Evolutionary conservation across 2,329 filamentous ascomycete species (phyloP), one percentile per base, ranked within the genome.

Genomic region (Trichoderma cornu-damae): DNA sequence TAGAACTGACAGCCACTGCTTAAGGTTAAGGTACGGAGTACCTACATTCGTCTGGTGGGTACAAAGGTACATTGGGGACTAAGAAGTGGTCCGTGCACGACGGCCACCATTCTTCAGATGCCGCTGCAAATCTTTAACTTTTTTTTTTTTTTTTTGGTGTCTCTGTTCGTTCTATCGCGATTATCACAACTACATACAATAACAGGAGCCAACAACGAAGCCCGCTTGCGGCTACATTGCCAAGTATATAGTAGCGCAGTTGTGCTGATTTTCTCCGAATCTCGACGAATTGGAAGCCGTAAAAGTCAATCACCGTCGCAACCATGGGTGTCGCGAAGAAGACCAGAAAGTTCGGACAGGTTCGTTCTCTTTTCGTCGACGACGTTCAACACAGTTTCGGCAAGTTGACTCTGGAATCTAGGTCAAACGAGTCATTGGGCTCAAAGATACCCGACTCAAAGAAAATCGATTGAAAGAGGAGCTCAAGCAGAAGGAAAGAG

Each of bases 291-390:
- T 12, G 24, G 22, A 18, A 26, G 6, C n/a, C 7, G 53, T 46
- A 59, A 44, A 59, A 50, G 38, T 58, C 37, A 34, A 12, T 22
- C 11, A 28, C 4, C 11, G 12, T 12, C 30, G 59, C 42, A 46
- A 64, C 58, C 61, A 96, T 96, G 93, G 92, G 91, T 75, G 84
- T 91, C 65, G 84, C 86, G 62, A 96, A 96, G 78, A 90, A 86
- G 72, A 96, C 90, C 53, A 86, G 92, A 77, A 96, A 96, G 77
- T 97, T 96, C 72, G 93, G 85, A 49, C 77, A 81, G 70, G 83
- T 83, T 68, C 60, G 75, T 60, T 35, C 51, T 53, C 47, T n/a
- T 3, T 57, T 62, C 65, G 66, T 69, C 62, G 68, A 73, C 70
- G 68, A 63, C 59, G 49, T 20, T 57, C 52, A 61, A 58, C 42